A percentile compares a stretch with the other conserved stretches of the same genome.
Evolutionary conservation across 2,329 filamentous ascomycete genomes (phyloP).

Genomic region (Esteya vermicola): DNA sequence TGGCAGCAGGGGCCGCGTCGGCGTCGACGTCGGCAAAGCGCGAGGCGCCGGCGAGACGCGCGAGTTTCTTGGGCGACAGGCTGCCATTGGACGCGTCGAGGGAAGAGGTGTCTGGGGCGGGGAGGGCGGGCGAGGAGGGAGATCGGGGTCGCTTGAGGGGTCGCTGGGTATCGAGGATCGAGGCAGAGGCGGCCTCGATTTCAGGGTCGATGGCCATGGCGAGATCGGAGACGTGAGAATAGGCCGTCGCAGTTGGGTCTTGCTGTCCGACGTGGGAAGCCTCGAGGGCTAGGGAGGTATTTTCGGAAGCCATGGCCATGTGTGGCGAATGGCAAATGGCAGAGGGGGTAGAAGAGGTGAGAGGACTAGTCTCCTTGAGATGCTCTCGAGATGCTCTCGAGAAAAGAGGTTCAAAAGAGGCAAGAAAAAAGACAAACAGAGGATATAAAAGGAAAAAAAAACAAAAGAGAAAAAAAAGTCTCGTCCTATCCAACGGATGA

Average conservation of each 20-base stretch:
- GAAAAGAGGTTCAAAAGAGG: neutral
- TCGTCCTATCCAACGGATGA: slow-evolving; percentile 1
- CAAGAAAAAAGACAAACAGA: neutral
- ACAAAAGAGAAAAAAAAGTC: neutral
- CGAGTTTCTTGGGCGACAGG: slow-evolving; percentile 38
- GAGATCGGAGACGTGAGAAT: slow-evolving; percentile 1
- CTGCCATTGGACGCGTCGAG: slow-evolving; percentile 19
- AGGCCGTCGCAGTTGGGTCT: slow-evolving; percentile 9
- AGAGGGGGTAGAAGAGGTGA: neutral
- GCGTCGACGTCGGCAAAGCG: slow-evolving; percentile 6
- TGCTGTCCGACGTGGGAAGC: slow-evolving; percentile 25
- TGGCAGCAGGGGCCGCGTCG: slow-evolving; percentile 1
- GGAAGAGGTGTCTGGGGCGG: slow-evolving; percentile 15
- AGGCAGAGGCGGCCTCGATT: slow-evolving; percentile 8
- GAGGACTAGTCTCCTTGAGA: no score
- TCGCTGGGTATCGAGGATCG: slow-evolving; percentile 11
- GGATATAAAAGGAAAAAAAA: neutral
- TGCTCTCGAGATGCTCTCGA: no score
- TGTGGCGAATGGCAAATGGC: neutral
- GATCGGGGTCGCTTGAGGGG: slow-evolving; percentile 25
- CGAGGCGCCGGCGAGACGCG: slow-evolving; percentile 26
- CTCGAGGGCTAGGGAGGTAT: slow-evolving; percentile 37
- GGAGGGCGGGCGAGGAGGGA: slow-evolving; percentile 21
- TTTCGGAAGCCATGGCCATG: slow-evolving; percentile 27
- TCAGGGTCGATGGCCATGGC: slow-evolving; percentile 20